Percentiles rank a stretch among this genome's conserved stretches.
Evolutionary conservation across 2,329 filamentous ascomycete species (phyloP).

Genomic region (Hypoxylon sp.): DNA sequence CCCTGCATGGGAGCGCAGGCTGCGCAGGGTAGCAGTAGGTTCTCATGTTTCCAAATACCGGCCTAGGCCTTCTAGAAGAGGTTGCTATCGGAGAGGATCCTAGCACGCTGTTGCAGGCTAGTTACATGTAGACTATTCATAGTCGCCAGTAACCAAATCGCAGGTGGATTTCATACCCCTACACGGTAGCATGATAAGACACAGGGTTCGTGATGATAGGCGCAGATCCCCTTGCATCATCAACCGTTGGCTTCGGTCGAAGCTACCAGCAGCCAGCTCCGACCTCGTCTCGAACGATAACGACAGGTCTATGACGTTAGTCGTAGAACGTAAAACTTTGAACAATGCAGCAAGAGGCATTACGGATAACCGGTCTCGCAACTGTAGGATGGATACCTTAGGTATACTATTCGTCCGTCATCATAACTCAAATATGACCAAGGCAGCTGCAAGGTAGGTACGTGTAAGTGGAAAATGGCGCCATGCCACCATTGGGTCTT

Average conservation of each 20-base stretch:
- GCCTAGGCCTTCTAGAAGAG: conserved; percentile 6
- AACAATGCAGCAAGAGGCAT: neutral
- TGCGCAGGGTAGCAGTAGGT: conserved; percentile 6
- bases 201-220: conserved; percentile 1
- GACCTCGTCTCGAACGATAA: conserved; percentile 10
- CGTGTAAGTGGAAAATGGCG: neutral
- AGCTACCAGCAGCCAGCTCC: conserved; percentile 10
- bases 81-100: neutral
- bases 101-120: conserved; percentile 1
- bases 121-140: conserved; percentile 22
- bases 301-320: neutral
- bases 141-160: neutral
- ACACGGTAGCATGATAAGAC: conserved; percentile 10
- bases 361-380: conserved; percentile 1
- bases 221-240: conserved; percentile 25
- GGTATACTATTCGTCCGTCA: neutral
- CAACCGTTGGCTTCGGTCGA: conserved; percentile 14
- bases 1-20: conserved; percentile 1
- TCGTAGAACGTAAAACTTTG: neutral
- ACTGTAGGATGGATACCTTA: neutral
- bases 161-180: neutral
- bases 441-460: neutral
- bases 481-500: neutral
- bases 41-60: conserved; percentile 16
- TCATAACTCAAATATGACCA: neutral